A percentile compares a stretch with the other conserved stretches of the same genome.
Conservation (phyloP, 2,329 filamentous ascomycete species). For the Botrytis deweyae region DNA sequence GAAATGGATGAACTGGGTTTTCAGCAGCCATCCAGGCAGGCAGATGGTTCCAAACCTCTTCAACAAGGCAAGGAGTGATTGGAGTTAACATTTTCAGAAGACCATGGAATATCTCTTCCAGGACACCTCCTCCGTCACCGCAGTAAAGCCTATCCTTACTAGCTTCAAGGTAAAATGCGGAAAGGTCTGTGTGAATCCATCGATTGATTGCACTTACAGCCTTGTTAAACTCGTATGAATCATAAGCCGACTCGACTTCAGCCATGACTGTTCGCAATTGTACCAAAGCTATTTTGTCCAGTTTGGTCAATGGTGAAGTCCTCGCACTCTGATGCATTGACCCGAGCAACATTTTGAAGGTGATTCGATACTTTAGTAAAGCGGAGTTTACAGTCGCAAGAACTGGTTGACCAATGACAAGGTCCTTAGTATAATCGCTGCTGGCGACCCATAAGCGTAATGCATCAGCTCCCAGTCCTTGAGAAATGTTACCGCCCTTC, state of each 20-base stretch:
- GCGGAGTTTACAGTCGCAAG: conserved; percentile 73
- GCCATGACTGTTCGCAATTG: conserved; percentile 67
- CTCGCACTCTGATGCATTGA: conserved; percentile 53
- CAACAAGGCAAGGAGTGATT: conserved; percentile 77
- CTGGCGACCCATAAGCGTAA: conserved; percentile 88
- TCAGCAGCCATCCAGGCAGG: conserved; percentile 60
- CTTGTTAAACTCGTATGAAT: conserved; percentile 78
- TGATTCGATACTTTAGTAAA: conserved; percentile 84
- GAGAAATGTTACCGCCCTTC: conserved; percentile 49
- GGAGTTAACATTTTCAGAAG: conserved; percentile 78
- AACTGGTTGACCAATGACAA: conserved; percentile 75
- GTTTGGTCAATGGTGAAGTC: conserved; percentile 52
- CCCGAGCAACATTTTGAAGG: conserved; percentile 86
- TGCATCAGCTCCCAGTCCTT: conserved; percentile 80
- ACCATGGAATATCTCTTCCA: conserved; percentile 67
- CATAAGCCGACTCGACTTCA: conserved; percentile 64
- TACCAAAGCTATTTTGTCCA: conserved; percentile 74
- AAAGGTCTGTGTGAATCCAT: conserved; percentile 81
- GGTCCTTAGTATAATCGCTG: conserved; percentile 87
- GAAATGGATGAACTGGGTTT: conserved; percentile 44
- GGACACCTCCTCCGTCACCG: conserved; percentile 63
- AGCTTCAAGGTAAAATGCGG: conserved; percentile 90
- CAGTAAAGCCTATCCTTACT: conserved; percentile 93
- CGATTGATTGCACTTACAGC: conserved; percentile 71
- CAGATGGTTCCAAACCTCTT: conserved; percentile 82